phyloP scores from a whole-genome alignment of 345 rosid genomes.

The Linum usitatissimum region DNA sequence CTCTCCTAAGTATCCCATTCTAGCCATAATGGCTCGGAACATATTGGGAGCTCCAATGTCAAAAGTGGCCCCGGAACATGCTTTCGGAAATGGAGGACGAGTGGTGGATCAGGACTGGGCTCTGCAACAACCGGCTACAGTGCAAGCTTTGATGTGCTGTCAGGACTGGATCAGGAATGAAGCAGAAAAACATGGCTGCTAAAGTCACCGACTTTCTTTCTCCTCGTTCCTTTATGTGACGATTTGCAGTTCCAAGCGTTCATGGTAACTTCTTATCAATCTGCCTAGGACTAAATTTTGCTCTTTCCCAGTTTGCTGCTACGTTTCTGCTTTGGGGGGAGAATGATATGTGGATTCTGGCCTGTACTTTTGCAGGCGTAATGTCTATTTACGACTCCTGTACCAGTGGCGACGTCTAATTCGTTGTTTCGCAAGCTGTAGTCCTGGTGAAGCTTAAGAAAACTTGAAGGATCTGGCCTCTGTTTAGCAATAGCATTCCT shows the following conservation, averaged over 20 bases:
- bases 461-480: too few relatives aligned
- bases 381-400: too few relatives aligned
- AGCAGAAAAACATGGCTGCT: constrained; percentile 22
- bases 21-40: constrained; percentile 75
- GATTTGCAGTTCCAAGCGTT: not conserved
- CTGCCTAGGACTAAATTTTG: not conserved
- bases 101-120: constrained; percentile 43
- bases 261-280: not conserved
- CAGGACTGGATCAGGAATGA: constrained; percentile 67
- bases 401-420: too few relatives aligned
- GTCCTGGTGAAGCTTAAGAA: too few relatives aligned
- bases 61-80: constrained; percentile 31
- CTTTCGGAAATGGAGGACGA: constrained; percentile 30
- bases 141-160: constrained; percentile 73
- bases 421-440: too few relatives aligned
- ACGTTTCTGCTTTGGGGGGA: too few relatives aligned
- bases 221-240: not conserved
- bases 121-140: constrained; percentile 38
- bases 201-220: not conserved
- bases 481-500: too few relatives aligned
- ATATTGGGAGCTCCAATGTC: constrained; percentile 56
- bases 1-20: constrained; percentile 57
- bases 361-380: too few relatives aligned
- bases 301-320: not conserved
- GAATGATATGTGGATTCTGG: too few relatives aligned